Base-by-base conservation (phyloP, 768 basidiomycete species). In the Mycena crocata region DNA sequence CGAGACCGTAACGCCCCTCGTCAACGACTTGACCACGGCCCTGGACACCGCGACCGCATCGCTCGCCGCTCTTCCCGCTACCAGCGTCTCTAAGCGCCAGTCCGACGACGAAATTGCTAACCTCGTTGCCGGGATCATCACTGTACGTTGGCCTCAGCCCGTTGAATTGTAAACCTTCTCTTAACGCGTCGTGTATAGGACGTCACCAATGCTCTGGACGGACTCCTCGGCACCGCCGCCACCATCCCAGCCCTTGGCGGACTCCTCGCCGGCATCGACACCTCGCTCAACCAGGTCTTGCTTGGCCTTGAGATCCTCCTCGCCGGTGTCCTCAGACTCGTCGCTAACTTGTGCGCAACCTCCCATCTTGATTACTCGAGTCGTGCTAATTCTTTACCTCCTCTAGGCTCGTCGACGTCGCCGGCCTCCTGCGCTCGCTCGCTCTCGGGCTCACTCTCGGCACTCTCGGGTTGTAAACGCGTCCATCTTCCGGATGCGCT, bases 241-340 rank as follows among this genome's bases (percentile, higher is more conserved):
- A 49, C 70, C 34, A 70, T 78, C 62, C 74, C 74, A 32, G 64
- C 34, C 7, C 72, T 76, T 51, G 71, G 72, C 32, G 50, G 31
- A 6, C 66, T 73, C 28, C 66, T 78, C 48, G 39, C 46, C 34
- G 69, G 73, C 35, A 57, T 78, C 57, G 75, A 78, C 68, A 46
- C 68, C 10, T 46, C 75, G 7, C 64, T 78, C 45, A 65, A 71
- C 67, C 67, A 75, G 46, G 67, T 76, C 24, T 49, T 78, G 14
- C 24, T 55, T 26, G 74, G 75, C 23, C 70, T 77, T n/a, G 75
- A 77, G 57, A 68, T 34, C 23, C 72, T 76, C 57, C 71, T 78
- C 39, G 73, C 72, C 24, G 77, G 74, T 45, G 72, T 75, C 21
- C 71, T 78, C 48, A 71, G 63, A 32, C 71, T 78, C 57, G 75